Evolutionary conservation across 305 asterid species (phyloP).

Genomic region (Nicotiana rustica): DNA sequence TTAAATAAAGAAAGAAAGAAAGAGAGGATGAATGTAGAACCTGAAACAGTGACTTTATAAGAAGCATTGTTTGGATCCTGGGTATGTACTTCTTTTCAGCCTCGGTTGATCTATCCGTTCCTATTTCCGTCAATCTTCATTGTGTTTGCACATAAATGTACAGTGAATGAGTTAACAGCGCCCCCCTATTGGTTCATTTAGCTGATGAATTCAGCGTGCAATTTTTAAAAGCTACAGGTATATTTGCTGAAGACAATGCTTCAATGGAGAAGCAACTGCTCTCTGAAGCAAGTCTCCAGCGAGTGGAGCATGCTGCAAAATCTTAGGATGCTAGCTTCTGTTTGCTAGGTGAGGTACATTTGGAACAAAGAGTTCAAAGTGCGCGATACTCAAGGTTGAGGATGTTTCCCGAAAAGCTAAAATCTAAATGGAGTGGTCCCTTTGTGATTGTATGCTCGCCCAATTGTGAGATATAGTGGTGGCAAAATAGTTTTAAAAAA

Average conservation of each 20-base stretch:
- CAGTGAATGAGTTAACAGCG: neutral
- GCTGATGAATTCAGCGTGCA: slow-evolving; percentile 1
- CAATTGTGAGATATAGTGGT: too few species aligned
- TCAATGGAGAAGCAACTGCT: slow-evolving; percentile 86
- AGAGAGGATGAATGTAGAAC: neutral
- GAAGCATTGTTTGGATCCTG: neutral
- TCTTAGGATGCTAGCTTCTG: slow-evolving; percentile 41
- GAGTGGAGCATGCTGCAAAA: slow-evolving; percentile 37
- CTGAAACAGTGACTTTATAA: slow-evolving; percentile 12
- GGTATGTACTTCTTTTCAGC: neutral
- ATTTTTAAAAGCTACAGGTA: slow-evolving; percentile 51
- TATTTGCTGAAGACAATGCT: slow-evolving; percentile 91
- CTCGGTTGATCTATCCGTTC: neutral
- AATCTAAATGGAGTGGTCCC: too few species aligned
- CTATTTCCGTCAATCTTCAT: neutral
- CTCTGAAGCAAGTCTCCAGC: slow-evolving; percentile 65
- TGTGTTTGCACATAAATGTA: neutral
- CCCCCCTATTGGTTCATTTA: neutral
- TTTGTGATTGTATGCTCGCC: too few species aligned
- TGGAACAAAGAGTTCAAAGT: too few species aligned
- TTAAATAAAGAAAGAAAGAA: neutral
- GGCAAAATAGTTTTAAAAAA: too few species aligned
- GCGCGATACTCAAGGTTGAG: too few species aligned
- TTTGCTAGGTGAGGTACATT: slow-evolving; percentile 66
- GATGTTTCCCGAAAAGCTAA: too few species aligned